These are phyloP conservation scores for Suhomyces guaymorum DNA, from an alignment of 1,139 yeast genomes.

Conservation along the genomic window DNA sequence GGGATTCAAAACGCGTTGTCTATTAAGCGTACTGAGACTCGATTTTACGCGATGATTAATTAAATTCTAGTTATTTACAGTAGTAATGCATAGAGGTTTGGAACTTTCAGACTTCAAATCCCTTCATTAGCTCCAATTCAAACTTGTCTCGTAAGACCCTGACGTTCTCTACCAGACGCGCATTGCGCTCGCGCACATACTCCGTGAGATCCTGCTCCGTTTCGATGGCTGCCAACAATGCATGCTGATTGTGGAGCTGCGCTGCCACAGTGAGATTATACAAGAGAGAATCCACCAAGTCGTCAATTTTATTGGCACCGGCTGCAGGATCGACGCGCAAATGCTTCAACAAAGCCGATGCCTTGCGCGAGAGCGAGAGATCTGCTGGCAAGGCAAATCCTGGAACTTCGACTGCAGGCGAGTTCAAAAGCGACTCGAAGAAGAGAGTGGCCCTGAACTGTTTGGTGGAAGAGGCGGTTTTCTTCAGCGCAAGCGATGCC, in stretches of 20 bases:
- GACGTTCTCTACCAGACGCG: conserved; percentile 6
- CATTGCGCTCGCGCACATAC: conserved; percentile 9
- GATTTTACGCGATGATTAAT: no score
- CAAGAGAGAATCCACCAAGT: conserved; percentile 40
- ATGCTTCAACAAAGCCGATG: conserved; percentile 10
- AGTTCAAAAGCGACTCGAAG: conserved; percentile 10
- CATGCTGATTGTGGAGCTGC: conserved; percentile 22
- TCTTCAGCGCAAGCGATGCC: conserved; percentile 13
- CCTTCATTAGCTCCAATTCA: conserved; percentile 12
- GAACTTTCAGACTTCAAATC: conserved; percentile 1
- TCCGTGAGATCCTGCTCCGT: conserved; percentile 11
- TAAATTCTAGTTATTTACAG: no score
- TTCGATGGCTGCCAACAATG: conserved; percentile 7
- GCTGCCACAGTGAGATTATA: conserved; percentile 34
- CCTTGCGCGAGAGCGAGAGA: conserved; percentile 7
- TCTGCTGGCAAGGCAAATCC: conserved; percentile 3
- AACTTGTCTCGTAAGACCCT: conserved; percentile 10
- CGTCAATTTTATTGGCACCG: conserved; percentile 37
- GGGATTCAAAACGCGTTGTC: no score
- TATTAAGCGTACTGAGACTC: no score
- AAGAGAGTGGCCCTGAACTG: conserved; percentile 25
- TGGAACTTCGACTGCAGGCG: conserved; percentile 4
- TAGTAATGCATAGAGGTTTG: no score
- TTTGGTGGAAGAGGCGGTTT: conserved; percentile 17
- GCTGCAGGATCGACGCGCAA: conserved; percentile 14